Evolutionary conservation across 169 alveolate genomes (phyloP), one percentile per base, ranked within the genome.

Genomic region (Babesia gibsoni): DNA sequence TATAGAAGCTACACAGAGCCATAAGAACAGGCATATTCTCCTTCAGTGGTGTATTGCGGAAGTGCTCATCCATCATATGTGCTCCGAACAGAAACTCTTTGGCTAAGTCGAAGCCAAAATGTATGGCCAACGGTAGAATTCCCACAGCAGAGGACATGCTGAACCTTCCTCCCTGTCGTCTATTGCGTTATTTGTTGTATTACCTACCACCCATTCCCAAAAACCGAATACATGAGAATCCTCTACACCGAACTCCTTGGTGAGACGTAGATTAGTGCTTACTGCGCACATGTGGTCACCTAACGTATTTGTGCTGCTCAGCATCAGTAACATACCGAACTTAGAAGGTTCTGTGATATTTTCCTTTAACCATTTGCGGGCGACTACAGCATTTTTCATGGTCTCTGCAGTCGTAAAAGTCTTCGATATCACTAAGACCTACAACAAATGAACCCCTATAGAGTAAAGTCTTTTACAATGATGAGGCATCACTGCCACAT

Each of bases 351-450:
- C 83, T 41, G 63, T 73, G 78, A 91, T 87, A 78, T 75, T 83
- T 63, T 75, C 88, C 81, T 88, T 82, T 25, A 95, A 82, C 97
- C 97, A 92, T 30, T 90, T 90, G 70, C 89, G 92, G n/a, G 91
- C 92, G 4, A 97, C 82, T 73, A 91, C 87, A 20, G 99, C 99
- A 77, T 98, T 98, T 67, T 96, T 86, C 93, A 97, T 95, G 6
- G 99, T 98, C 87, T 98, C 99, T 8, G 98, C 99, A 22, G 99
- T 98, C n/a, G 99, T 97, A 91, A 98, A 98, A n/a, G 99, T 98
- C 90, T 98, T 98, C 39, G 98, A 92, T 68, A 93, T 92, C 59
- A 97, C 89, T 8, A 98, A 89, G 16, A 96, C 96, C 78, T 92
- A 29, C 25, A 49, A n/a, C n/a, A n/a, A n/a, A n/a, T n/a, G n/a